These are phyloP conservation scores for Parietichytrium sp. DNA, from an alignment of 108 stramenopile genomes.

Conservation along the genomic window DNA sequence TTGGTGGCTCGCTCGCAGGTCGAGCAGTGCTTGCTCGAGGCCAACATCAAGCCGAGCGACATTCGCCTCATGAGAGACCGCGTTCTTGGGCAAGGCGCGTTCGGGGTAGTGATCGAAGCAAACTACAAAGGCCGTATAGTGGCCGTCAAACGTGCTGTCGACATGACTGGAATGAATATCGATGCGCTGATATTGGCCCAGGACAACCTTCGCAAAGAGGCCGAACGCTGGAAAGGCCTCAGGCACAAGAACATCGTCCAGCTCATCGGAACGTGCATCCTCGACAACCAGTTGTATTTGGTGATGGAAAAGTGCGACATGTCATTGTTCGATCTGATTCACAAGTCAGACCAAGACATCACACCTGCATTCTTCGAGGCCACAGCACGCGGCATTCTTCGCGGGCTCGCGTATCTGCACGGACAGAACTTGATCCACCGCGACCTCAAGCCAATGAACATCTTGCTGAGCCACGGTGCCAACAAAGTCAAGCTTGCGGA, in stretches of 20 bases:
- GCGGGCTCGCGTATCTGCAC: slow-evolving; percentile 12
- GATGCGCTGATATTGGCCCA: no score
- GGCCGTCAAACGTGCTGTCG: no score
- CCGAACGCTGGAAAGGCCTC: background rate
- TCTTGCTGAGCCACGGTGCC: background rate
- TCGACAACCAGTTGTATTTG: slow-evolving; percentile 3
- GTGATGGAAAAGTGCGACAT: background rate
- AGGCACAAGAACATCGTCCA: slow-evolving; percentile 19
- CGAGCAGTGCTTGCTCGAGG: no score
- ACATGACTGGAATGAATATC: no score
- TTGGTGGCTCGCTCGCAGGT: no score
- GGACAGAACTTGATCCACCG: background rate
- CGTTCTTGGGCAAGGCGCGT: no score
- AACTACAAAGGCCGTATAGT: no score
- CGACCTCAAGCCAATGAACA: background rate
- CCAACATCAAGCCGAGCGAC: no score
- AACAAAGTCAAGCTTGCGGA: background rate
- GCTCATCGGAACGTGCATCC: background rate
- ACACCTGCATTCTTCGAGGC: no score
- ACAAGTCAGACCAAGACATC: no score
- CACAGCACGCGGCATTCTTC: background rate
- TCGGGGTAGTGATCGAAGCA: no score
- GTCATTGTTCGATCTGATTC: slow-evolving; percentile 15
- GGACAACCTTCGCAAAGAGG: slow-evolving; percentile 20
- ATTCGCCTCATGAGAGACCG: no score